These are phyloP conservation scores for Vitis hybrid DNA, from an alignment of 177 flowering plant species.

Conservation along the genomic window DNA sequence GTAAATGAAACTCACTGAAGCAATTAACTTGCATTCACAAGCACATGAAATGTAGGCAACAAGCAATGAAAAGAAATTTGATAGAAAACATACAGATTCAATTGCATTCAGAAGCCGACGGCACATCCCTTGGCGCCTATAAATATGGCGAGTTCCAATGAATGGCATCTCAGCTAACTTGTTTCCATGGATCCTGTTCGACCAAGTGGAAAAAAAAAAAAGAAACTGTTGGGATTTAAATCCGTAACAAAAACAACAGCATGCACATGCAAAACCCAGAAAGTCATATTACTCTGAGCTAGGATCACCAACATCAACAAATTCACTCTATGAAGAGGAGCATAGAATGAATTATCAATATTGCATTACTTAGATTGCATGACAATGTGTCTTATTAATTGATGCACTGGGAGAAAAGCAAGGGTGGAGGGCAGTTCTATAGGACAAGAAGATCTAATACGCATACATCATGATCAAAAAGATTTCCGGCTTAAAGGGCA, in stretches of 20 bases:
- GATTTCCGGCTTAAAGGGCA: too few species aligned
- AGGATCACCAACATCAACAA: too few species aligned
- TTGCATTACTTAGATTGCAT: too few species aligned
- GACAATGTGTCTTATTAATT: too few species aligned
- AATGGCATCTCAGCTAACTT: conserved; percentile 69
- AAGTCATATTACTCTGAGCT: too few species aligned
- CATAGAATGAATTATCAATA: too few species aligned
- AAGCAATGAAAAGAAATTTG: not conserved
- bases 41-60: not conserved
- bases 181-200: conserved; percentile 46
- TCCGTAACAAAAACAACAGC: not conserved
- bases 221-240: not conserved
- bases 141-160: conserved; percentile 60
- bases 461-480: too few species aligned
- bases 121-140: conserved; percentile 72
- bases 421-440: too few species aligned
- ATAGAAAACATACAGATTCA: conserved; percentile 54
- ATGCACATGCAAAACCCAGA: not conserved
- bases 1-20: too few species aligned
- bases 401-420: too few species aligned
- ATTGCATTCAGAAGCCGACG: conserved; percentile 67
- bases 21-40: not conserved
- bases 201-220: not conserved
- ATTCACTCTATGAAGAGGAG: too few species aligned
- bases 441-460: too few species aligned